A percentile compares a stretch with the other conserved stretches of the same genome.
Conservation (phyloP, 345 rosid species). For the Firmiana major region DNA sequence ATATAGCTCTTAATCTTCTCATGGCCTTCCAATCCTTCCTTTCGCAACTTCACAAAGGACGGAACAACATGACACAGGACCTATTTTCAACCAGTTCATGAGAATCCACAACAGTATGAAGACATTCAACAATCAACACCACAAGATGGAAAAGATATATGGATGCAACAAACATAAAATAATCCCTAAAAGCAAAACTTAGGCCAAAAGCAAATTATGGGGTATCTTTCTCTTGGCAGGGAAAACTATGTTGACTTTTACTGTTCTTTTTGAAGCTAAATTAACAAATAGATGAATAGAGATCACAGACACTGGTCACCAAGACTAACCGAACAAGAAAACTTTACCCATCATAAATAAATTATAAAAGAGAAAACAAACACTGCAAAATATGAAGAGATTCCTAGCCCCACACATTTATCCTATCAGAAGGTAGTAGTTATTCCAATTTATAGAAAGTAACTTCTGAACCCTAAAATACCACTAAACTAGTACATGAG, state of each 20-base stretch:
- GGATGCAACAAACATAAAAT: neutral
- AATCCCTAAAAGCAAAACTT: neutral
- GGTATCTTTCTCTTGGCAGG: neutral
- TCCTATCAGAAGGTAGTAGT: neutral
- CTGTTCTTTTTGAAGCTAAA: neutral
- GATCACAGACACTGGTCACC: neutral
- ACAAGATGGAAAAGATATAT: neutral
- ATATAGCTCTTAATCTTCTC: slow-evolving; percentile 99
- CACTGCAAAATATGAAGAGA: neutral
- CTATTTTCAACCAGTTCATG: slow-evolving; percentile 33
- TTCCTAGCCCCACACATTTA: neutral
- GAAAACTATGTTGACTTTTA: neutral
- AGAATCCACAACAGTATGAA: slow-evolving; percentile 5
- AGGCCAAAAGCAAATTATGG: neutral
- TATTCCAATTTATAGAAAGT: neutral
- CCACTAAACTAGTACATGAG: neutral
- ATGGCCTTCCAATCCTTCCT: slow-evolving; percentile 95
- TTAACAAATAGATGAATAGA: neutral
- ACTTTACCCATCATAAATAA: neutral
- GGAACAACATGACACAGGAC: slow-evolving; percentile 89
- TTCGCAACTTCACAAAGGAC: slow-evolving; percentile 82
- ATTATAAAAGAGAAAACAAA: neutral
- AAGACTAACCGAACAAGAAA: neutral
- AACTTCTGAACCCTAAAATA: neutral
- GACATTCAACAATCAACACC: neutral